A percentile compares a stretch with the other conserved stretches of the same genome.
Conservation (phyloP, 176 grass and related monocot species). For the Secale cereale region DNA sequence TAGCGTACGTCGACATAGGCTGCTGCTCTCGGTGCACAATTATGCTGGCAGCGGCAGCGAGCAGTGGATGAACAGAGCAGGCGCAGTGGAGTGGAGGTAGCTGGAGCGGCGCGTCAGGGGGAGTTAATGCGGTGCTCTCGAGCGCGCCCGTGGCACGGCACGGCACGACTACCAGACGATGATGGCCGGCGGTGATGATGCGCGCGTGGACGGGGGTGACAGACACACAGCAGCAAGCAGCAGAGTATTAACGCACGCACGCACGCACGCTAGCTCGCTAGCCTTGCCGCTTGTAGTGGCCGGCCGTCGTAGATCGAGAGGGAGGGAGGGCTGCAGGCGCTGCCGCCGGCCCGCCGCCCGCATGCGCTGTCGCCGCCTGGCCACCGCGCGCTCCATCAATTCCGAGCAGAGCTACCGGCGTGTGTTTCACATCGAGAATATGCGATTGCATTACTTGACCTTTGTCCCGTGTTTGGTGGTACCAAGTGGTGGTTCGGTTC, state of each 20-base stretch:
- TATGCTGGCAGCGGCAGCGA: neutral
- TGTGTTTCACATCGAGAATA: neutral
- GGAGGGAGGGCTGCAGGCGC: neutral
- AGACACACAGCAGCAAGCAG: too few species aligned
- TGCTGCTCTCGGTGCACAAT: neutral
- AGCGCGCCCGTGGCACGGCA: neutral
- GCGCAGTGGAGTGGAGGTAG: neutral
- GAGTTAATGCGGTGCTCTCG: constrained; percentile 34
- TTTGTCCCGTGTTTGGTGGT: neutral
- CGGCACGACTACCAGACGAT: neutral
- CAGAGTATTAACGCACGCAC: too few species aligned
- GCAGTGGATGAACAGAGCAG: neutral
- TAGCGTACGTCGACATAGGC: neutral
- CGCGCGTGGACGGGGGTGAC: constrained; percentile 12
- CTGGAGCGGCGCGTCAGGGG: neutral
- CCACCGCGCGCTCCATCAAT: constrained; percentile 10
- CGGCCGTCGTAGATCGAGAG: too few species aligned
- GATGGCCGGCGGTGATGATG: constrained; percentile 35
- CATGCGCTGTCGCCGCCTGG: too few species aligned
- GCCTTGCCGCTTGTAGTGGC: too few species aligned
- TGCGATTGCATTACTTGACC: neutral
- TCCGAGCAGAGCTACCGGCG: neutral
- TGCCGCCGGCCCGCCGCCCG: neutral
- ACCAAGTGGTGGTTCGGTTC: neutral
- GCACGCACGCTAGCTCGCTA: too few species aligned